Percentiles rank a stretch among this genome's conserved stretches.
Evolutionary conservation across 2,329 filamentous ascomycete genomes (phyloP).

Genomic region (Tolypocladium pustulatum): DNA sequence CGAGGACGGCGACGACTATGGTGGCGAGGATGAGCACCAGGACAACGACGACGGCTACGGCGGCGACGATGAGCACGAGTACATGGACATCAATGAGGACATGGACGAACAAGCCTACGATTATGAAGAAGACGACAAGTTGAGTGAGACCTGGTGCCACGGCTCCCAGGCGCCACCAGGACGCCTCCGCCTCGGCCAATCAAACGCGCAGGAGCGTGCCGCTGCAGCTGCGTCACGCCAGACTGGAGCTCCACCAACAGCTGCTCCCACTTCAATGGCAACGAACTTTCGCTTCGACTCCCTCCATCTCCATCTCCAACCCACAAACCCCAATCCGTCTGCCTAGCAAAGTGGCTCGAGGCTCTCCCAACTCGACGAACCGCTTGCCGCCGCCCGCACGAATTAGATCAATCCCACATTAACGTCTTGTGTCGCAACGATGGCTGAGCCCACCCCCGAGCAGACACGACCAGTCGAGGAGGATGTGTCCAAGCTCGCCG

Average conservation of each 20-base stretch:
- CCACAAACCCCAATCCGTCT: not conserved
- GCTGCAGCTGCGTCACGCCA: not conserved
- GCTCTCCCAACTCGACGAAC: not conserved
- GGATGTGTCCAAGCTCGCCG: conserved; percentile 2
- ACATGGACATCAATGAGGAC: not conserved
- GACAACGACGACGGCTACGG: not conserved
- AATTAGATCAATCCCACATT: not conserved
- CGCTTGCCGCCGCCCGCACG: not conserved
- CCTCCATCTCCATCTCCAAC: not conserved
- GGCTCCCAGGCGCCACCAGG: no score
- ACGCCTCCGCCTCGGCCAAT: not conserved
- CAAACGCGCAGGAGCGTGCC: not conserved
- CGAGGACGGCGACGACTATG: not conserved
- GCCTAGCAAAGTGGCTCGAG: not conserved
- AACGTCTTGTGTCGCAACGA: not conserved
- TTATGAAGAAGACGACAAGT: no score
- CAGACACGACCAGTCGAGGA: not conserved
- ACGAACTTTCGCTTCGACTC: not conserved
- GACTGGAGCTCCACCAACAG: not conserved
- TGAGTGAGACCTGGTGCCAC: not conserved
- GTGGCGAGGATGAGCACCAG: not conserved
- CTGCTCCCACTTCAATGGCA: not conserved
- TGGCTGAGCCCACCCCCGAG: not conserved
- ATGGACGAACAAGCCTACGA: not conserved
- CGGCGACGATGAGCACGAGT: not conserved